Base-by-base conservation (phyloP, 768 basidiomycete genomes). In the Hebeloma cylindrosporum region DNA sequence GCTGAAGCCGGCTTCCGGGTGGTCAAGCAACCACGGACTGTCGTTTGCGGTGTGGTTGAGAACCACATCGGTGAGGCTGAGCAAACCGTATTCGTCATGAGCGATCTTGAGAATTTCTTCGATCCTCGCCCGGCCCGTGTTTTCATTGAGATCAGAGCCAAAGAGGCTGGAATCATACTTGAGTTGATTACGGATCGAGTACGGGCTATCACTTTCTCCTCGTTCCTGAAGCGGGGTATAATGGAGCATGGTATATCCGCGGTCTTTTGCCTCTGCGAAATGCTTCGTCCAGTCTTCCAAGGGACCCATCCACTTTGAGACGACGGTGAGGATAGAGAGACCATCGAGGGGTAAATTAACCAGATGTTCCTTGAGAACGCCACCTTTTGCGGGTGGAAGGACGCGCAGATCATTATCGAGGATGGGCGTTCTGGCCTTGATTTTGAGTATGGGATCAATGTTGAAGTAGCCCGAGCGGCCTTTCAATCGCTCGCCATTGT, bases 251-350 rank as follows among this genome's bases (percentile, higher is more conserved):
- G 94, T 99, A 72, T 99, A 99, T 1, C 96, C 95, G 36, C 95
- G 75, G 41, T 89, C 77, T 40, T 83, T 80, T 8, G 92, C 88
- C 66, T 94, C 92, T 37, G 78, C 74, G 53, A 96, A 89, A 60
- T 90, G 82, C 3, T 75, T 73, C 32, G 68, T 73, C 96, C 96
- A 98, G 22, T 83, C 72, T 8, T 71, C 64, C 26, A 91, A 65
- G 1, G 85, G 77, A 2, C 94, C 95, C 91, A 97, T 96, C 96
- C 96, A 99, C 64, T 99, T 99, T 1, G 93, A 95, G 33, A 99
- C 83, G 28, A 95, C 75, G 4, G 90, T 93, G 43, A 98, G 71
- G 58, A 98, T 85, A 25, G 87, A 80, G 6, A 99, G 75, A 11
- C 89, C 93, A 61, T 96, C 88, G 31, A 97, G 75, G 1, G 93